Base-by-base conservation (phyloP, 2,329 filamentous ascomycete genomes). In the Fusarium temperatum region DNA sequence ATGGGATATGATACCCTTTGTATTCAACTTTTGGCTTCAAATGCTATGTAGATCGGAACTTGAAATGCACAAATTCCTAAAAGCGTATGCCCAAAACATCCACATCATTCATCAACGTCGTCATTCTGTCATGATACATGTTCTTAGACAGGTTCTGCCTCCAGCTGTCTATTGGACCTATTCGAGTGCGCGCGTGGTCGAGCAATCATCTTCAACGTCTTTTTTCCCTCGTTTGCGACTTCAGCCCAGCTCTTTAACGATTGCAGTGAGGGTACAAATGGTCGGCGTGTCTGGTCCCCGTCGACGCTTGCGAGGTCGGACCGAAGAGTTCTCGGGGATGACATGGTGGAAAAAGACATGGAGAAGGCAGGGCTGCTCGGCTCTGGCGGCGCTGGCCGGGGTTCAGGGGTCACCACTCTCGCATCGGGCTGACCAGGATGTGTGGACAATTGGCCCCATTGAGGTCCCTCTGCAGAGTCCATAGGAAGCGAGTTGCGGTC, bases 231-330 rank as follows among this genome's bases (percentile, higher is more conserved):
- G 20, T 75, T 77, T 18, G 81, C 83, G 9, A 85, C 81, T 66
- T 84, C 83, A 15, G 83, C 83, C 83, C 83, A 85, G 61, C 83
- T 85, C 77, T 80, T 81, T 47, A 77, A 74, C 17, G 81, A 75
- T 28, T 81, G 82, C 36, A 84, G 64, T 8, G 82, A 76, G 17
- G 83, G 82, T 11, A 81, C 73, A 35, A 57, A 64, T 18, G 75
- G 77, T 22, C 73, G 58, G 4, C 63, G 66, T 39, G 66, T 73
- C 28, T 59, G 47, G 30, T 78, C 66, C 12, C 74, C 72, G 28
- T 74, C 67, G 20, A 70, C 73, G 32, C 73, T 72, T 14, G 48
- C 64, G 9, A 76, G 64, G 39, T 74, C 77, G 4, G 77, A 77
- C 14, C 70, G 64, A 42, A 64, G 54, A 8, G 77, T 77, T 41